These are phyloP conservation scores for Amniculicola lignicola DNA, from an alignment of 495 filamentous ascomycete genomes.

Conservation along the genomic window DNA sequence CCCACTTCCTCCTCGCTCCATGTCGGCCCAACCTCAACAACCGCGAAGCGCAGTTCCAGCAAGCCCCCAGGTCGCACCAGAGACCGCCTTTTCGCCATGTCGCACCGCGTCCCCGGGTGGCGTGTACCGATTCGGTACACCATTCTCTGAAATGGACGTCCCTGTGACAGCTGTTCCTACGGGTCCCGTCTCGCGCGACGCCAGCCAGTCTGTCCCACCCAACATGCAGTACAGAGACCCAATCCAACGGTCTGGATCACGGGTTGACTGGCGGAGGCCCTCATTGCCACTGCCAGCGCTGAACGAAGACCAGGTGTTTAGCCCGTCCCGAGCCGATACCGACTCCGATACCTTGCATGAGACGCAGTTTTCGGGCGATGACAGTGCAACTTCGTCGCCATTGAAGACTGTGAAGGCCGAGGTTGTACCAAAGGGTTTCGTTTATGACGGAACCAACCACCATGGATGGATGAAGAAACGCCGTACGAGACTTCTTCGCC, in stretches of 20 bases:
- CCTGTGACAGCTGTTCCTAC: slow-evolving; percentile 71
- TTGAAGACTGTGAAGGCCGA: slow-evolving; percentile 10
- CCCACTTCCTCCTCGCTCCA: slow-evolving; percentile 36
- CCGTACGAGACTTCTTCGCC: slow-evolving; percentile 79
- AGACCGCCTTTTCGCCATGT: slow-evolving; percentile 38
- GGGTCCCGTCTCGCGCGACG: slow-evolving; percentile 66
- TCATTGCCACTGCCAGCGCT: slow-evolving; percentile 58
- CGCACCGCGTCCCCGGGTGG: slow-evolving; percentile 45
- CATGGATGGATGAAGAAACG: slow-evolving; percentile 93
- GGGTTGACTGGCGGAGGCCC: slow-evolving; percentile 48
- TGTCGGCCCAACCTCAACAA: slow-evolving; percentile 33
- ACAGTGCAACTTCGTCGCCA: slow-evolving; percentile 19
- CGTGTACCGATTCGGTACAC: slow-evolving; percentile 70
- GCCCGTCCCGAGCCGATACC: slow-evolving; percentile 32
- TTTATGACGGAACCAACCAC: slow-evolving; percentile 53
- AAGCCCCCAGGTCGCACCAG: slow-evolving; percentile 19
- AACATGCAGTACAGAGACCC: slow-evolving; percentile 74
- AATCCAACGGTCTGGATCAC: slow-evolving; percentile 51
- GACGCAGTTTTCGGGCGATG: slow-evolving; percentile 23
- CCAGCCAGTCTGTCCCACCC: slow-evolving; percentile 86
- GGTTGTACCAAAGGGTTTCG: slow-evolving; percentile 22
- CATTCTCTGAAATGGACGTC: slow-evolving; percentile 86
- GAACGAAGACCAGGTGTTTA: slow-evolving; percentile 48
- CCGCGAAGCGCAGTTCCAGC: slow-evolving; percentile 16
- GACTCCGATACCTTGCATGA: slow-evolving; percentile 28